Base-by-base conservation (phyloP, 768 basidiomycete genomes). In the Boletus vinaceobasis region DNA sequence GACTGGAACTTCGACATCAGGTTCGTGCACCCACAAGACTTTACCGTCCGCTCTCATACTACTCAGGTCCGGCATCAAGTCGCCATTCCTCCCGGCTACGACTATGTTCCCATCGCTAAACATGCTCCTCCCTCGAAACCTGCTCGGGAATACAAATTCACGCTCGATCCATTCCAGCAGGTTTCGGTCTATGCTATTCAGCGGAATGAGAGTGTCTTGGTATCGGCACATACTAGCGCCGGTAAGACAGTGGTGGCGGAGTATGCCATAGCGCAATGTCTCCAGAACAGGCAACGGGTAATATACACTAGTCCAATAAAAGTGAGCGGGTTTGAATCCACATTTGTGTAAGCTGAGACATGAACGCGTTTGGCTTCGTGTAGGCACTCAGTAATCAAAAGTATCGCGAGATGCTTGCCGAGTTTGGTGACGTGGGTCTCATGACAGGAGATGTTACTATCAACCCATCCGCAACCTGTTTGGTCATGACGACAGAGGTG, bases 381-480 rank as follows among this genome's bases (percentile, higher is more conserved):
- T 73, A 98, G 96, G 97, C 97, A 1, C 77, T 98, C 62, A 96
- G 93, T 66, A 98, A 99, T 71, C 97, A 99, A 72, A 98, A 99
- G 74, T 99, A 96, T 71, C 88, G 97, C 63, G 97, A 99, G 71
- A 90, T 99, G 87, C 77, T 92, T 13, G 94, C 92, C 42, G 91
- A 93, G 68, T 99, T 99, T 73, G 93, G 93, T 19, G 97, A 98
- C 68, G 97, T 99, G 39, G 97, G 97, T 9, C 79, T 99, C 31
- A 98, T 99, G 96, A 99, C 97, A 2, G 95, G 97, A 66, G 97
- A 99, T 75, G 95, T 98, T 11, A 99, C 97, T 0, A 98, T 98
- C 68, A 98, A 98, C 69, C 96, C 97, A 3, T 87, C 89, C 2
- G 96, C 97, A 13, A 92, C 92, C 31, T 98, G 97, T 75, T 74